A percentile compares a stretch with the other conserved stretches of the same genome.
Evolutionary conservation across 129 eudicot species (phyloP).

Genomic region (Saposhnikovia divaricata): DNA sequence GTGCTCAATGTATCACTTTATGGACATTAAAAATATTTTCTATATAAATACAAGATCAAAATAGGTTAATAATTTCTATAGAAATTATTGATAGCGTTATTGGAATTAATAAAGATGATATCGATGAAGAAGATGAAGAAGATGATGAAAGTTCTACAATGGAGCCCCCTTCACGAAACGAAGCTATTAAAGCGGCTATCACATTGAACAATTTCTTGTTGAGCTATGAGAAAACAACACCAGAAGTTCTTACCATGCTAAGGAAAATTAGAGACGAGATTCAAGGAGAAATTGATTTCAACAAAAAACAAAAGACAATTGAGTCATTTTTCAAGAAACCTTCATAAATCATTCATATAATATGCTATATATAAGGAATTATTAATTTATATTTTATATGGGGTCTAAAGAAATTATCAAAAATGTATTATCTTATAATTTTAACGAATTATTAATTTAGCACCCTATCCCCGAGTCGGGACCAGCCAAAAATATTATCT

Average conservation of each 20-base stretch:
- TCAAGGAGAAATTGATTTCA: not conserved
- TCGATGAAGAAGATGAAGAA: not conserved
- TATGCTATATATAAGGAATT: not conserved
- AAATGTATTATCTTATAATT: conserved; percentile 25
- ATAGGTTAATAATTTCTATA: no score
- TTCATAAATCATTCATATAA: not conserved
- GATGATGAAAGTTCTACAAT: no score
- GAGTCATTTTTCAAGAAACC: not conserved
- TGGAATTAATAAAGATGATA: conserved; percentile 6
- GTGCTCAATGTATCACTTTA: no score
- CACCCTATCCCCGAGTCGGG: no score
- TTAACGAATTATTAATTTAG: conserved; percentile 31
- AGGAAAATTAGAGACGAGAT: not conserved
- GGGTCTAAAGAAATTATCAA: not conserved
- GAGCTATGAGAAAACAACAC: not conserved
- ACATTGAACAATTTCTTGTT: not conserved
- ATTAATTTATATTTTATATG: not conserved
- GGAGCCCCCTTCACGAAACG: no score
- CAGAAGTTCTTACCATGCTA: not conserved
- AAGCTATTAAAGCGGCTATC: conserved; percentile 1
- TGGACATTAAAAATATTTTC: no score
- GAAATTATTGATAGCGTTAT: not conserved
- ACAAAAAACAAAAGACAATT: not conserved
- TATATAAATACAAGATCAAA: no score
- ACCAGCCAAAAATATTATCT: conserved; percentile 10